Conservation (phyloP, 495 filamentous ascomycete genomes). For the Lophiostoma macrostomum region DNA sequence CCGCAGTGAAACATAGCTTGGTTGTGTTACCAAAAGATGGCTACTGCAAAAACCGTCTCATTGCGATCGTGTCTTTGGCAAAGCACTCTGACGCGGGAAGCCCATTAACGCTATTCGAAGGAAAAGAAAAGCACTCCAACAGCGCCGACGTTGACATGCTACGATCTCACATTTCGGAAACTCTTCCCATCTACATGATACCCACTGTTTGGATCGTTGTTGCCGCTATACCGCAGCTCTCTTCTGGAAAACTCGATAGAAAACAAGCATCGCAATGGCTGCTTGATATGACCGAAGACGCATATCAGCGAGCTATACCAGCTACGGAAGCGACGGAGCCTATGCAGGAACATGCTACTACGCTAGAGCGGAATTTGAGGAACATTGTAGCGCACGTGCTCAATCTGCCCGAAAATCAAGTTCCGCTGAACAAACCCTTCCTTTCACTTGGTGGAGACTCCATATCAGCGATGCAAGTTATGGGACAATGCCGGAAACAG, state of each 20-base stretch:
- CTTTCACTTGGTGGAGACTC: constrained; percentile 26
- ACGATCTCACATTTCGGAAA: constrained; percentile 2
- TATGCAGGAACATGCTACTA: neutral
- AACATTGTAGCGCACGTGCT: constrained; percentile 25
- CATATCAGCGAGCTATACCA: constrained; percentile 20
- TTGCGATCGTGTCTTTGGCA: constrained; percentile 18
- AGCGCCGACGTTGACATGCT: constrained; percentile 10
- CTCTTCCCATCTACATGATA: constrained; percentile 23
- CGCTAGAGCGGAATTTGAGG: constrained; percentile 5
- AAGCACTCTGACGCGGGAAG: neutral
- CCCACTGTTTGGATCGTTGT: constrained; percentile 26
- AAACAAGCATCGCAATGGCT: constrained; percentile 25
- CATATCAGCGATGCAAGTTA: constrained; percentile 33
- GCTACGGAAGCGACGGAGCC: neutral
- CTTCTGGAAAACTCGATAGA: constrained; percentile 28
- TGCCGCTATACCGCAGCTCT: constrained; percentile 5
- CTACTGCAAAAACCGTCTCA: constrained; percentile 22
- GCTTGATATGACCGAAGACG: constrained; percentile 7
- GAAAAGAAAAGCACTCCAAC: neutral
- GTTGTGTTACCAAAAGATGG: constrained; percentile 21
- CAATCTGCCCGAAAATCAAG: constrained; percentile 19
- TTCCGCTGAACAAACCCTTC: constrained; percentile 21
- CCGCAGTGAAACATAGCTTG: constrained; percentile 10
- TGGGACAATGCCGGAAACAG: constrained; percentile 20
- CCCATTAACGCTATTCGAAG: constrained; percentile 17